These are phyloP conservation scores for Monosporozyma aquatica DNA, from an alignment of 805 yeast species.

Conservation along the genomic window DNA sequence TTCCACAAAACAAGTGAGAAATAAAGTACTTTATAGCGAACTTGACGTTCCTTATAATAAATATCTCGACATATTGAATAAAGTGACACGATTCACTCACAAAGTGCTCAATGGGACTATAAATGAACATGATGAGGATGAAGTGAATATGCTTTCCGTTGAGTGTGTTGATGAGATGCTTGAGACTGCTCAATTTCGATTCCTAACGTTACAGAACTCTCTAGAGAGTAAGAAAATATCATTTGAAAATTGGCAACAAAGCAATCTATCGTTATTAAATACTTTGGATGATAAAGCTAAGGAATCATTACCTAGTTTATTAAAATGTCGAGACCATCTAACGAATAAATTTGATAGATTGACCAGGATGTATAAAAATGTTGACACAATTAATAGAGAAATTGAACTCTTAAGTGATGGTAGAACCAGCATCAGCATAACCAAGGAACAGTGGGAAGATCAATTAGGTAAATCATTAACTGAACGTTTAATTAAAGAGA, in stretches of 20 bases:
- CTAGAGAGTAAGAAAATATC: slow-evolving; percentile 20
- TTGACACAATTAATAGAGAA: slow-evolving; percentile 19
- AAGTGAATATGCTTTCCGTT: slow-evolving; percentile 10
- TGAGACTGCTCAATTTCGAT: slow-evolving; percentile 15
- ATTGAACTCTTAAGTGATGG: slow-evolving; percentile 17
- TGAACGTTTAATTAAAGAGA: slow-evolving; percentile 15
- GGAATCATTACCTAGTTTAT: slow-evolving; percentile 12
- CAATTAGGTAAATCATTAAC: slow-evolving; percentile 20
- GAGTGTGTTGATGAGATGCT: slow-evolving; percentile 10
- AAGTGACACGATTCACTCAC: slow-evolving; percentile 14
- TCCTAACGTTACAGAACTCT: slow-evolving; percentile 19
- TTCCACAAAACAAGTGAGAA: slow-evolving; percentile 13
- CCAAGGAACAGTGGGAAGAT: slow-evolving; percentile 23
- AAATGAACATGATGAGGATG: slow-evolving; percentile 8
- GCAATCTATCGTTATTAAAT: slow-evolving; percentile 13
- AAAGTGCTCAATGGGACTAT: slow-evolving; percentile 17
- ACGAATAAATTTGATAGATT: slow-evolving; percentile 12
- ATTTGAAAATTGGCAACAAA: slow-evolving; percentile 19
- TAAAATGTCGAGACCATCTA: slow-evolving; percentile 8
- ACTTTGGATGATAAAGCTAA: slow-evolving; percentile 10
- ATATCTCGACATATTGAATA: slow-evolving; percentile 18
- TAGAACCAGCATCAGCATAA: slow-evolving; percentile 17
- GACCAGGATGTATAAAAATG: slow-evolving; percentile 18
- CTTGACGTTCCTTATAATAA: slow-evolving; percentile 19
- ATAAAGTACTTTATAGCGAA: slow-evolving; percentile 22